Evolutionary conservation across 2,329 filamentous ascomycete genomes (phyloP).

Genomic region (Ophiostoma angusticollis): DNA sequence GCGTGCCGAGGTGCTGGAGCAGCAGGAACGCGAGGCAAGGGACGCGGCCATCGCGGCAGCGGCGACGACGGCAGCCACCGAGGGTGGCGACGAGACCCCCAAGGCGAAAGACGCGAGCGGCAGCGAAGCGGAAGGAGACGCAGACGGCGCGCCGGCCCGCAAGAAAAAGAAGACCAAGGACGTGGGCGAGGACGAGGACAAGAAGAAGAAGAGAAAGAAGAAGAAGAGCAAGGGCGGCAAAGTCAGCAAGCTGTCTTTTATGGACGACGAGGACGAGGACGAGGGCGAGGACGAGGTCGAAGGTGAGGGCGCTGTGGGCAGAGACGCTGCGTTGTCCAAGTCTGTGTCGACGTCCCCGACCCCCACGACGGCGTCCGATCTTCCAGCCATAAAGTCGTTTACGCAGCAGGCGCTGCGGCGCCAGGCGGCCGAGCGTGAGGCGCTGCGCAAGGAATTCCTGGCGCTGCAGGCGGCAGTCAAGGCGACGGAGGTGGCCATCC

Average conservation of each 20-base stretch:
- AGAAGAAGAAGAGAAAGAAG: conserved; percentile 30
- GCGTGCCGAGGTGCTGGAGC: conserved; percentile 83
- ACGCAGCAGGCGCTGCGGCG: conserved; percentile 53
- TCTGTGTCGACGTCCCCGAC: conserved; percentile 28
- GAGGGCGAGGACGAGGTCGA: conserved; percentile 1
- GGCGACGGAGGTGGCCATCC: conserved; percentile 75
- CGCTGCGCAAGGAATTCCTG: conserved; percentile 67
- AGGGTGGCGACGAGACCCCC: conserved; percentile 18
- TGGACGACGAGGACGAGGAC: conserved; percentile 25
- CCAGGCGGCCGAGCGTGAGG: conserved; percentile 62
- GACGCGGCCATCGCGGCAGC: conserved; percentile 33
- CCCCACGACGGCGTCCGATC: conserved; percentile 46
- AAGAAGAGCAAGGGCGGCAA: conserved; percentile 25
- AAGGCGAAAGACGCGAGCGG: conserved; percentile 24
- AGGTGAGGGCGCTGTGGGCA: conserved; percentile 7
- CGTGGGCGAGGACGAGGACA: too few relatives aligned
- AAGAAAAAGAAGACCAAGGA: conserved; percentile 33
- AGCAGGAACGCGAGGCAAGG: conserved; percentile 70
- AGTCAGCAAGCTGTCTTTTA: conserved; percentile 47
- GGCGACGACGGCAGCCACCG: conserved; percentile 20
- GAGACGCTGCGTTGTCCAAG: not conserved
- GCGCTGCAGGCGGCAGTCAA: conserved; percentile 76
- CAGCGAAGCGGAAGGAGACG: conserved; percentile 20
- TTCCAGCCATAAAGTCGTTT: conserved; percentile 51
- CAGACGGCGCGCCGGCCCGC: conserved; percentile 19